Percentiles rank a stretch among this genome's conserved stretches.
Evolutionary conservation across 306 rosid species (phyloP).

Genomic region (Prosopis cineraria): DNA sequence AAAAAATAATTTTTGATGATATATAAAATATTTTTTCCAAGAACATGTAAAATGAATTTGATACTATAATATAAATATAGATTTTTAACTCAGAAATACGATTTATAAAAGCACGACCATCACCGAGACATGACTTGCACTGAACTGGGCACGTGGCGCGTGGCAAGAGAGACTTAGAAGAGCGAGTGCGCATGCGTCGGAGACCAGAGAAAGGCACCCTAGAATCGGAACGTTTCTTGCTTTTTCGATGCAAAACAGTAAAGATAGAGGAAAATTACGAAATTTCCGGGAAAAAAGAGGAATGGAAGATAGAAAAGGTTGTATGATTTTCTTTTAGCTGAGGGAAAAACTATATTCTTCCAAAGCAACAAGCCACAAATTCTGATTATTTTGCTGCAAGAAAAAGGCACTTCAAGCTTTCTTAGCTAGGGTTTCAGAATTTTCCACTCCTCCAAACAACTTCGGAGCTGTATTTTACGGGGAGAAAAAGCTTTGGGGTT

Average conservation of each 20-base stretch:
- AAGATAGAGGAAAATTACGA: constrained; percentile 38
- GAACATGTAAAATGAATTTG: not conserved
- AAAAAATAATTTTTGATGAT: too few relatives aligned
- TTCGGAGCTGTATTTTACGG: constrained; percentile 23
- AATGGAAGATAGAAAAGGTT: constrained; percentile 20
- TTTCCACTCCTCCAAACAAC: constrained; percentile 34
- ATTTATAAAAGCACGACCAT: not conserved
- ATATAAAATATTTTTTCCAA: too few relatives aligned
- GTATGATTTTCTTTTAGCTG: constrained; percentile 28
- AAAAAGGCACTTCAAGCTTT: not conserved
- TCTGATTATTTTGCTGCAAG: constrained; percentile 18
- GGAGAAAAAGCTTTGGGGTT: constrained; percentile 1
- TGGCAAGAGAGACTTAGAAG: not conserved
- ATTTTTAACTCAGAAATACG: not conserved
- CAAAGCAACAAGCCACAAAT: constrained; percentile 32
- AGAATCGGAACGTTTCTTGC: constrained; percentile 10
- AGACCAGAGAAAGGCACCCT: constrained; percentile 39
- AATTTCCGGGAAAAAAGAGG: constrained; percentile 44
- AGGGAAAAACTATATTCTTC: constrained; percentile 28
- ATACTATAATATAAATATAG: not conserved
- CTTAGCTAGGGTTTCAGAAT: constrained; percentile 52
- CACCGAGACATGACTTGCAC: not conserved
- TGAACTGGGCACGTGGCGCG: constrained; percentile 40
- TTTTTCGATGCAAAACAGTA: constrained; percentile 5
- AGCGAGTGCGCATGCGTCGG: constrained; percentile 38